phyloP scores from a whole-genome alignment of 345 rosid species.

The Passiflora organensis region DNA sequence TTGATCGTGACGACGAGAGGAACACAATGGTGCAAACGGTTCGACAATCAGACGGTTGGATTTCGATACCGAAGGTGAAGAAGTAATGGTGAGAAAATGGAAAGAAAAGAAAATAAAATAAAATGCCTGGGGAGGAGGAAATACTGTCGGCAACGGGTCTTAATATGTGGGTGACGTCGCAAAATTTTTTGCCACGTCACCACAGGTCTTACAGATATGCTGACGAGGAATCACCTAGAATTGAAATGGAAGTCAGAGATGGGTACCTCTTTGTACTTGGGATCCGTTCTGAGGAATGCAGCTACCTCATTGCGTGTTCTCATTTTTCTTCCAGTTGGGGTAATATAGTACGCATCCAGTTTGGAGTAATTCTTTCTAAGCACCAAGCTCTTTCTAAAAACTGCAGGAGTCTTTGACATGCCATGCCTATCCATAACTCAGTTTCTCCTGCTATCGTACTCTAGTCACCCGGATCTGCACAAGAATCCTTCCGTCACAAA shows the following conservation, averaged over 20 bases:
- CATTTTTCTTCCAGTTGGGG: constrained; percentile 68
- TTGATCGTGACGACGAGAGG: too few species aligned
- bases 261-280: constrained; percentile 40
- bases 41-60: too few species aligned
- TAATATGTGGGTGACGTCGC: too few species aligned
- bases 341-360: constrained; percentile 79
- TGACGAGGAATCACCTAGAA: too few species aligned
- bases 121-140: too few species aligned
- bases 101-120: too few species aligned
- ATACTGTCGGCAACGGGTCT: too few species aligned
- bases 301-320: constrained; percentile 62
- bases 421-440: constrained; percentile 90
- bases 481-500: constrained; percentile 50
- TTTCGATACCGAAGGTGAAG: too few species aligned
- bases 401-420: constrained; percentile 73
- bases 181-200: too few species aligned
- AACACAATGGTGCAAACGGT: too few species aligned
- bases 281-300: constrained; percentile 47
- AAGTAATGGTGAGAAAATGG: too few species aligned
- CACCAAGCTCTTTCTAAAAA: constrained; percentile 68
- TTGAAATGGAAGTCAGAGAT: constrained; percentile 43
- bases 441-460: constrained; percentile 51
- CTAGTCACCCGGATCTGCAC: constrained; percentile 65
- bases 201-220: too few species aligned
- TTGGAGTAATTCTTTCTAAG: constrained; percentile 71